phyloP scores from a whole-genome alignment of 2,329 filamentous ascomycete genomes.

The Nigrospora oryzae region DNA sequence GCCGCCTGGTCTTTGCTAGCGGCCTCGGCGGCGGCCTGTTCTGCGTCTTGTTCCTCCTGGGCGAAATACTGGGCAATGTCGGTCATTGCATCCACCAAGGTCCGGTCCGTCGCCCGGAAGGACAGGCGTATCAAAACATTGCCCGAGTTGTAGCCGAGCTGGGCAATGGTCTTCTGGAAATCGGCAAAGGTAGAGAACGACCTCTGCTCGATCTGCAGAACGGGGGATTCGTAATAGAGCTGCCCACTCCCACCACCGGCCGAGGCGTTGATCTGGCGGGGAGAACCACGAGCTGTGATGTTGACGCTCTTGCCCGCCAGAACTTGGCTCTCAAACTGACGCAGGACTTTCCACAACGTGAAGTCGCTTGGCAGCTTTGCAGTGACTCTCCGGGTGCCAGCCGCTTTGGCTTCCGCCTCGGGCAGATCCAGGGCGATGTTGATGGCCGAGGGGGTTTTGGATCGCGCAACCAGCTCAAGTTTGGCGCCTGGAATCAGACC shows the following conservation, averaged over 20 bases:
- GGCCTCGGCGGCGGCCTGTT: slow-evolving; percentile 5
- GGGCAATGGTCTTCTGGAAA: slow-evolving; percentile 80
- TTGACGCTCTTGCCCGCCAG: slow-evolving; percentile 58
- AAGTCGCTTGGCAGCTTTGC: slow-evolving; percentile 86
- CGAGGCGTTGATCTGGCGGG: slow-evolving; percentile 45
- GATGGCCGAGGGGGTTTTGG: slow-evolving; percentile 76
- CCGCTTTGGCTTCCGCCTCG: slow-evolving; percentile 54
- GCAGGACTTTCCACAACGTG: slow-evolving; percentile 80
- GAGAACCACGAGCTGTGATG: slow-evolving; percentile 75
- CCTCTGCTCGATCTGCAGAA: slow-evolving; percentile 74
- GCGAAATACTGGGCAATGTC: slow-evolving; percentile 73
- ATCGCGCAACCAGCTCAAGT: slow-evolving; percentile 81
- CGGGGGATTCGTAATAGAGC: slow-evolving; percentile 80
- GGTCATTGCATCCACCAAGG: slow-evolving; percentile 76
- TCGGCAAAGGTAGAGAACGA: slow-evolving; percentile 71
- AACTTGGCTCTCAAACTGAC: slow-evolving; percentile 79
- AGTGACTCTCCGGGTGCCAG: slow-evolving; percentile 55
- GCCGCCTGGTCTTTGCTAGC: slow-evolving; percentile 3
- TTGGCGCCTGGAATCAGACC: slow-evolving; percentile 81
- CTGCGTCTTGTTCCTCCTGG: slow-evolving; percentile 27
- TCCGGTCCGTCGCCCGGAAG: slow-evolving; percentile 68
- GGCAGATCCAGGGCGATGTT: slow-evolving; percentile 85
- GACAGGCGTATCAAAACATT: slow-evolving; percentile 70
- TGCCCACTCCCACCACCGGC: slow-evolving; percentile 52
- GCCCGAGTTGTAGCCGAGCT: slow-evolving; percentile 80